These are phyloP conservation scores for Fusarium clavum DNA, from an alignment of 2,329 filamentous ascomycete species.

Conservation along the genomic window DNA sequence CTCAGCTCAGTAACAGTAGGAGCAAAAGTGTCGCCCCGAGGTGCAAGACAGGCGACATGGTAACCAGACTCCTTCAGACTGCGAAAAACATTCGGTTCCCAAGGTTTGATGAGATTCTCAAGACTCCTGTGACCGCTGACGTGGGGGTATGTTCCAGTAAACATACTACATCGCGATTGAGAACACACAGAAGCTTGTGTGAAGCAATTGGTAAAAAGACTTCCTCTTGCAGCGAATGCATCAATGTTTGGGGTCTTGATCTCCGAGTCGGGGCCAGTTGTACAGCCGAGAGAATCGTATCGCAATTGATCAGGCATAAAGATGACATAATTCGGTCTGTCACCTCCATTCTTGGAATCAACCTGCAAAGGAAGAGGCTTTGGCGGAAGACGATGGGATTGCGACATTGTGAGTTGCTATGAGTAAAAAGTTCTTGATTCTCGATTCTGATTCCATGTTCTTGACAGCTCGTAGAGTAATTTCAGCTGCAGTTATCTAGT, in stretches of 20 bases:
- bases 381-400: conserved; percentile 7
- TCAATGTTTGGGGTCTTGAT: conserved; percentile 58
- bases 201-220: conserved; percentile 59
- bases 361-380: conserved; percentile 43
- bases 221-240: conserved; percentile 52
- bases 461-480: background rate
- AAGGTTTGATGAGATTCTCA: conserved; percentile 61
- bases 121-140: conserved; percentile 59
- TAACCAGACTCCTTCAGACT: conserved; percentile 58
- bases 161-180: conserved; percentile 60
- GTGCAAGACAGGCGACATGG: conserved; percentile 59
- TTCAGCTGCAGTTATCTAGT: conserved; percentile 3
- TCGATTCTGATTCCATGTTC: background rate
- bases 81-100: conserved; percentile 61
- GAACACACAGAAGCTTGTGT: conserved; percentile 60
- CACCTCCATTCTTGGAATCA: conserved; percentile 45
- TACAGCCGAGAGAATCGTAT: conserved; percentile 57
- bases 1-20: conserved; percentile 58
- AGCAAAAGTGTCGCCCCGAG: conserved; percentile 57
- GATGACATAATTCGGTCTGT: conserved; percentile 54
- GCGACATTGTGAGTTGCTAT: conserved; percentile 19
- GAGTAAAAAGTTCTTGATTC: background rate
- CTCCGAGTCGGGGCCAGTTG: conserved; percentile 39
- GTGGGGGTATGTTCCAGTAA: conserved; percentile 60
- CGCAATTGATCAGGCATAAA: conserved; percentile 63